These are phyloP conservation scores for Xylaria sp. DNA, from an alignment of 2,329 filamentous ascomycete genomes.

Conservation along the genomic window DNA sequence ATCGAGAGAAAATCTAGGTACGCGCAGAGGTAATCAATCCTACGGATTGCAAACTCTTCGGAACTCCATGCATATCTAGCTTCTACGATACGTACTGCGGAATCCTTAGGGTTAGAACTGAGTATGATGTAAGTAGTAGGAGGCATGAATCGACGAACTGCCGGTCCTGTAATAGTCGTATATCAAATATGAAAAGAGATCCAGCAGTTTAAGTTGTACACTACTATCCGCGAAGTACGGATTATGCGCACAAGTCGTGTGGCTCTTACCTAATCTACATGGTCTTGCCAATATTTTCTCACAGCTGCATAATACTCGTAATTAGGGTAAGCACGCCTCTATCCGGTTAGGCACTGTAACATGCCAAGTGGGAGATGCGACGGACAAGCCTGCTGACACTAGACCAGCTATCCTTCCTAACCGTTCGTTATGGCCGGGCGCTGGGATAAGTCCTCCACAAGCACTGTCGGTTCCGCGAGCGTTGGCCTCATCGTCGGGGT, in stretches of 20 bases:
- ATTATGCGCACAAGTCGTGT: background rate
- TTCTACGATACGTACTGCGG: no score
- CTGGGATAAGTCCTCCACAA: background rate
- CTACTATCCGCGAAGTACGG: no score
- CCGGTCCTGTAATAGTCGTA: no score
- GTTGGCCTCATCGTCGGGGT: background rate
- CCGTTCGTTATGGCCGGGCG: background rate
- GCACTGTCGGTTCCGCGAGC: background rate
- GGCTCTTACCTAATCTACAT: background rate
- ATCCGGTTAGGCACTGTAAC: no score
- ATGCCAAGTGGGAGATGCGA: background rate
- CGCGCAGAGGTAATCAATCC: no score
- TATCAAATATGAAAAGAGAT: no score
- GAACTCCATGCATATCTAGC: no score
- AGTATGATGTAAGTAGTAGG: background rate
- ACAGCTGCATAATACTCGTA: background rate
- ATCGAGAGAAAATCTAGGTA: background rate
- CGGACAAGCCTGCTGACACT: background rate
- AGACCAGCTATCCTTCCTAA: background rate
- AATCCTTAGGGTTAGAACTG: background rate
- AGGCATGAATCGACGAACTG: no score
- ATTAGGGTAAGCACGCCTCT: background rate
- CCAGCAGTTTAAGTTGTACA: no score
- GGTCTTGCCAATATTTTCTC: background rate
- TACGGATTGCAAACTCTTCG: no score